Conservation (phyloP, 2,329 filamentous ascomycete genomes). For the Penicillium decumbens region DNA sequence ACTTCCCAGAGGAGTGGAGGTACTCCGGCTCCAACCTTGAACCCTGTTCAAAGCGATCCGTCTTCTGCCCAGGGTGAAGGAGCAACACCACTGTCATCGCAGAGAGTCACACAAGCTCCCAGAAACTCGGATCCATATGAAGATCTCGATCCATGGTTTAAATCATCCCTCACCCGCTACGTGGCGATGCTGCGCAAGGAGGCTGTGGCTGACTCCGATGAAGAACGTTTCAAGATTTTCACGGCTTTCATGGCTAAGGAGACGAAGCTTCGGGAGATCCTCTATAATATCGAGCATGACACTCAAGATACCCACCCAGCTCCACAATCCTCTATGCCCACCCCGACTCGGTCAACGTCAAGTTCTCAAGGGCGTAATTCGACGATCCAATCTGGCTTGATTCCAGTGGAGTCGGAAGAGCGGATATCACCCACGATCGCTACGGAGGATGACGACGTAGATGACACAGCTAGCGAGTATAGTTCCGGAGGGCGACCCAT, state of each 20-base stretch:
- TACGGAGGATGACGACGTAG: constrained; percentile 17
- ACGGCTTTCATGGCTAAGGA: constrained; percentile 48
- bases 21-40: constrained; percentile 11
- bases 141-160: constrained; percentile 56
- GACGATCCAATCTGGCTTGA: constrained; percentile 31
- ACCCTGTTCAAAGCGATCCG: constrained; percentile 5
- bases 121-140: constrained; percentile 44
- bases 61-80: constrained; percentile 1
- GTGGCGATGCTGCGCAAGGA: constrained; percentile 53
- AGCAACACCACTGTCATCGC: constrained; percentile 6
- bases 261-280: constrained; percentile 44
- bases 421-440: constrained; percentile 1
- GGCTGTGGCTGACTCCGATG: constrained; percentile 44
- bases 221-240: constrained; percentile 53
- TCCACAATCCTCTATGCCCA: constrained; percentile 8
- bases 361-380: constrained; percentile 9
- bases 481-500: constrained; percentile 54
- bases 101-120: constrained; percentile 5
- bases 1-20: constrained; percentile 10
- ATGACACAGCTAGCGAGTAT: constrained; percentile 40
- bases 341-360: constrained; percentile 5
- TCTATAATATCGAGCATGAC: constrained; percentile 48
- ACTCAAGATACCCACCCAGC: constrained; percentile 20
- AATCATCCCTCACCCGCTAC: constrained; percentile 52
- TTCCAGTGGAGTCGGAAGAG: constrained; percentile 32